Evolutionary conservation across 257 asterid genomes (phyloP), one percentile per base, ranked within the genome.

Genomic region (Galeopsis tetrahit): DNA sequence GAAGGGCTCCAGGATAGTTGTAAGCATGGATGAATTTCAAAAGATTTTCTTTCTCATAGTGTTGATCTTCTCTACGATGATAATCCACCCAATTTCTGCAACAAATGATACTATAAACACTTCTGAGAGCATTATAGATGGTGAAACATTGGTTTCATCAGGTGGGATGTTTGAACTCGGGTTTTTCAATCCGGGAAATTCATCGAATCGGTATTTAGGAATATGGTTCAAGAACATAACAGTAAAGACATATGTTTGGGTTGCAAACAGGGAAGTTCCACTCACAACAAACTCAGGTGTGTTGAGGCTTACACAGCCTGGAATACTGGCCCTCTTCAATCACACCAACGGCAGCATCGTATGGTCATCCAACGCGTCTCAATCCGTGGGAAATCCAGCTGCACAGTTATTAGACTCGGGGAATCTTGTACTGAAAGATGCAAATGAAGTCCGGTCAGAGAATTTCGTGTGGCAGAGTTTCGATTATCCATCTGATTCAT

Each of bases 401-500:
- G 59, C 33, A 0, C 59, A 33, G 4, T 11, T 66, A 13, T 7
- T 66, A 3, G 71, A 66, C 4, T 28, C 59, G 3, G 71, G 71
- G 2, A 44, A 66, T 32, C n/a, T 66, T 2, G 59, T 48, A 0
- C 59, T 66, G 32, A 32, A 32, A 7, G 71, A 66, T 34, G 1
- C 28, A 21, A 21, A 21, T 21, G 28, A 21, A 0, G 28, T 0
- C 28, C 0, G 28, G 28, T 0, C 28, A 21, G 28, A 11, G 8
- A 1, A 2, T 2, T 61, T 32, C 33, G 11, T 15, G 66, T 28
- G n/a, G 66, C 7, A 61, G 67, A 60, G 66, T 13, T 60, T 60
- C 31, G 66, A 33, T 32, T n/a, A 44, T 66, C 71, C 71, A 46
- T 9, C 71, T 0, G 71, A 66, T 15, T 32, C 32, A 2, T 13